phyloP scores from a whole-genome alignment of 1,139 yeast species.

The Entelexis sorbosivorans region DNA sequence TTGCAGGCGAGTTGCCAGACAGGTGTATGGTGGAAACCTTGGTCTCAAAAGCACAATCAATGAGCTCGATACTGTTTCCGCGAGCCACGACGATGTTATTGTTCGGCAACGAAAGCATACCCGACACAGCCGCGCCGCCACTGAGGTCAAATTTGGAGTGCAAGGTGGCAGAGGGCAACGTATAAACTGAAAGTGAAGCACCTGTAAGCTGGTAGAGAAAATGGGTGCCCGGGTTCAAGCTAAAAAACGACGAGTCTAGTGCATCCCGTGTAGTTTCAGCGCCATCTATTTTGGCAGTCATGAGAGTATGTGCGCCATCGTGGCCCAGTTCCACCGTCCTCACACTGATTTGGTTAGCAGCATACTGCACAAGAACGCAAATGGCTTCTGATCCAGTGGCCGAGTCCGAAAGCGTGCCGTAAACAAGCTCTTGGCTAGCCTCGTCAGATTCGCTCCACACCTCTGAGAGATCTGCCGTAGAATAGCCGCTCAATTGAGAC shows the following conservation, averaged over 20 bases:
- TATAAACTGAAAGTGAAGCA: slow-evolving; percentile 12
- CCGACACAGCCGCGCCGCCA: slow-evolving; percentile 6
- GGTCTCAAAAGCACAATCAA: slow-evolving; percentile 38
- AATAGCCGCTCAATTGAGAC: background rate
- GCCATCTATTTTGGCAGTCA: background rate
- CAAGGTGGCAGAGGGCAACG: slow-evolving; percentile 18
- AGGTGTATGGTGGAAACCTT: slow-evolving; percentile 30
- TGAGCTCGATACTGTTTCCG: slow-evolving; percentile 28
- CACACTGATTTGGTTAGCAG: background rate
- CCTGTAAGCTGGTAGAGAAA: slow-evolving; percentile 21
- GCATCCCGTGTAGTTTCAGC: background rate
- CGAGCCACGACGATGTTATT: slow-evolving; percentile 35
- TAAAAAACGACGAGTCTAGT: slow-evolving; percentile 9
- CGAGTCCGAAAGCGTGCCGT: background rate
- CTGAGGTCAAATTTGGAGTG: slow-evolving; percentile 10
- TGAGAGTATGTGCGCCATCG: background rate
- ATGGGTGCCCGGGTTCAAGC: slow-evolving; percentile 20
- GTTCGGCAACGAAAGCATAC: slow-evolving; percentile 28
- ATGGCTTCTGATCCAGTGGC: background rate
- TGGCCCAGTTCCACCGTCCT: slow-evolving; percentile 1
- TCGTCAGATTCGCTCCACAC: background rate
- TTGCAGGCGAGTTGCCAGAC: slow-evolving; percentile 15
- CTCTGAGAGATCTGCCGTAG: background rate
- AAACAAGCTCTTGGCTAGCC: slow-evolving; percentile 2
- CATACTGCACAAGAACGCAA: background rate